phyloP scores from a whole-genome alignment of 768 basidiomycete genomes.

The Naganishia antarctica region DNA sequence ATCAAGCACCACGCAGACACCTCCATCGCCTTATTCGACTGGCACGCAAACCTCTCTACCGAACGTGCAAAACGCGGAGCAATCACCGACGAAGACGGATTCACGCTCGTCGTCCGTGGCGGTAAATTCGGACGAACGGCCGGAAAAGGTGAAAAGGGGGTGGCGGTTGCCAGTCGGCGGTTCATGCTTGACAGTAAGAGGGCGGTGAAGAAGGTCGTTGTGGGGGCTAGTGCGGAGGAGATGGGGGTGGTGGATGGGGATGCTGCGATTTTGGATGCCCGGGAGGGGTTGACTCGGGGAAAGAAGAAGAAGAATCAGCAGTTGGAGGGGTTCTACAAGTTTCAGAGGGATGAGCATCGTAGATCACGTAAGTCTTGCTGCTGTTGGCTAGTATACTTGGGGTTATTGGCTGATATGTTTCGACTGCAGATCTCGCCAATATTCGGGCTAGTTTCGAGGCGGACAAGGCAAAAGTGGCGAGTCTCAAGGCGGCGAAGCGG shows the following conservation, averaged over 20 bases:
- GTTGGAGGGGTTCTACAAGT: slow-evolving; percentile 68
- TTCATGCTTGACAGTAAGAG: slow-evolving; percentile 49
- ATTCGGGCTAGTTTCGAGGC: slow-evolving; percentile 76
- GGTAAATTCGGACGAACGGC: slow-evolving; percentile 83
- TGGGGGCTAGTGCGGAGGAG: slow-evolving; percentile 34
- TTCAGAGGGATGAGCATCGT: slow-evolving; percentile 86
- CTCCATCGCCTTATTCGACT: slow-evolving; percentile 70
- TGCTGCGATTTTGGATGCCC: slow-evolving; percentile 28
- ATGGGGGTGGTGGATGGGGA: slow-evolving; percentile 33
- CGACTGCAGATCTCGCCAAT: slow-evolving; percentile 55
- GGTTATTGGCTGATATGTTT: slow-evolving; percentile 33
- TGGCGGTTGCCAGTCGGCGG: slow-evolving; percentile 61
- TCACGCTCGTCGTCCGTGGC: slow-evolving; percentile 86
- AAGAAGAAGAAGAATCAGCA: slow-evolving; percentile 59
- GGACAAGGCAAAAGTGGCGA: slow-evolving; percentile 78
- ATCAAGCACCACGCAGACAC: slow-evolving; percentile 77
- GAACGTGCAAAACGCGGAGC: slow-evolving; percentile 56
- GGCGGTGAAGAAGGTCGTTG: slow-evolving; percentile 28
- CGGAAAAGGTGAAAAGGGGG: slow-evolving; percentile 77
- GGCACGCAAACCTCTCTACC: slow-evolving; percentile 52
- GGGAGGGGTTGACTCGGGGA: slow-evolving; percentile 56
- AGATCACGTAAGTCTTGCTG: slow-evolving; percentile 60
- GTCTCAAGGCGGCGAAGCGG: slow-evolving; percentile 68
- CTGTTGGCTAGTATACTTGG: slow-evolving; percentile 21
- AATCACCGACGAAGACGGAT: slow-evolving; percentile 88